Evolutionary conservation across 2,329 filamentous ascomycete species (phyloP), one percentile per base, ranked within the genome.

Genomic region (Fusarium continuum): DNA sequence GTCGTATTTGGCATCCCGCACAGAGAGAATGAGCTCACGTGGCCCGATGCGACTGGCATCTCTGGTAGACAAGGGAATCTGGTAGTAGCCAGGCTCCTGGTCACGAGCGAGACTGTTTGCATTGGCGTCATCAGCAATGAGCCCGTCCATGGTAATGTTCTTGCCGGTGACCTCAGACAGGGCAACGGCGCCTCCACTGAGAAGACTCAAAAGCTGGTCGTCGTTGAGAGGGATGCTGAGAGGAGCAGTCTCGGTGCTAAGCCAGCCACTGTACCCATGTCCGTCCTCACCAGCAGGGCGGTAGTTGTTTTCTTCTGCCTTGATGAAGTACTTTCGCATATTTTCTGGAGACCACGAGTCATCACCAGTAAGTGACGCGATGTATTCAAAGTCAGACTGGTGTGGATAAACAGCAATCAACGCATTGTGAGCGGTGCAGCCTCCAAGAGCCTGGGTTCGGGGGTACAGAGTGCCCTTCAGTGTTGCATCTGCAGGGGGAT

Each of bases 351-450:
- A 74, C 87, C 87, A 90, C 0, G 83, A 84, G 3, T 73, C 65
- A 65, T 90, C 87, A 5, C 86, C 86, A 3, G 87, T 90, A 23
- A 88, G 68, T 11, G 74, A 73, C 4, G 81, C 82, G 51, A 90
- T 83, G 65, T 83, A 74, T 39, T 86, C 78, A 74, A 84, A 90
- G 72, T 90, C 88, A 23, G 80, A 82, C 40, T 83, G 78, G 54
- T 85, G 80, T 0, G 87, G 86, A 56, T 86, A 82, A 22, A 88
- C 77, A 14, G 82, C 79, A 43, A 89, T 83, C 38, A 88, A 73
- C 7, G 85, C 86, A 38, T 88, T 87, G 74, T 90, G 87, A 6
- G 83, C 80, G 1, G 84, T 82, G 72, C 82, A 84, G 1, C 82
- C 82, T 9, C 81, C 80, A 0, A 83, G 73, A 0, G 80, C 78